Conservation (phyloP, 257 asterid genomes). For the Ilex asprella region DNA sequence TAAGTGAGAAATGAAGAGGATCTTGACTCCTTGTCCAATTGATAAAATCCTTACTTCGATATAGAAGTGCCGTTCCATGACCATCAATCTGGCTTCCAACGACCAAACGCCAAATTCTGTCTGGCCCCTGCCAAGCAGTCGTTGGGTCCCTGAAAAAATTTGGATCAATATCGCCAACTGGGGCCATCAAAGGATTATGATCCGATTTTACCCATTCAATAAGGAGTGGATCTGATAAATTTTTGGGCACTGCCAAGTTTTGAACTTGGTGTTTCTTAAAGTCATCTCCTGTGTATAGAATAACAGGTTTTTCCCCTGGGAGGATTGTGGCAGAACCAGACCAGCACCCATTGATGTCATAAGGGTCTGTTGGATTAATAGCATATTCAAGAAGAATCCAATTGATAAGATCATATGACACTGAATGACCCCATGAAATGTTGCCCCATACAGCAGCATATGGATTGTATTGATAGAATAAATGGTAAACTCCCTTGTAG, state of each 20-base stretch:
- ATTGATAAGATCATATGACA: conserved; percentile 34
- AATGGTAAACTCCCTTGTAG: conserved; percentile 32
- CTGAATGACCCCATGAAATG: conserved; percentile 38
- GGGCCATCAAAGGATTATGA: conserved; percentile 47
- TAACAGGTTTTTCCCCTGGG: conserved; percentile 20
- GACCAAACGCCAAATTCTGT: conserved; percentile 44
- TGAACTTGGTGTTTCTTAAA: conserved; percentile 45
- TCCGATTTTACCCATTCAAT: conserved; percentile 59
- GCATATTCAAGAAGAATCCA: conserved; percentile 31
- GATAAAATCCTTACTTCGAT: conserved; percentile 45
- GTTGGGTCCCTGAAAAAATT: conserved; percentile 68
- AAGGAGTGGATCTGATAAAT: conserved; percentile 54
- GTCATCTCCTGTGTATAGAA: conserved; percentile 61
- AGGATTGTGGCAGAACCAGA: conserved; percentile 37
- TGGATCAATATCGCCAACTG: conserved; percentile 28
- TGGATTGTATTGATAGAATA: conserved; percentile 47
- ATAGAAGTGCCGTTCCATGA: conserved; percentile 46
- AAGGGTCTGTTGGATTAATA: conserved; percentile 14
- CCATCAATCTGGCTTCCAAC: conserved; percentile 39
- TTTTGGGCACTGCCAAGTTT: conserved; percentile 55
- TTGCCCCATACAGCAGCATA: conserved; percentile 33
- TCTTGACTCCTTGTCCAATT: conserved; percentile 42
- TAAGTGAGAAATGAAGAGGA: conserved; percentile 39
- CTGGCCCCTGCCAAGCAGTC: conserved; percentile 63
- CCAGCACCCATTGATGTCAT: conserved; percentile 37